A percentile compares a stretch with the other conserved stretches of the same genome.
phyloP scores from a whole-genome alignment of 371 early-diverging fungal species.

The Parasitella parasitica region DNA sequence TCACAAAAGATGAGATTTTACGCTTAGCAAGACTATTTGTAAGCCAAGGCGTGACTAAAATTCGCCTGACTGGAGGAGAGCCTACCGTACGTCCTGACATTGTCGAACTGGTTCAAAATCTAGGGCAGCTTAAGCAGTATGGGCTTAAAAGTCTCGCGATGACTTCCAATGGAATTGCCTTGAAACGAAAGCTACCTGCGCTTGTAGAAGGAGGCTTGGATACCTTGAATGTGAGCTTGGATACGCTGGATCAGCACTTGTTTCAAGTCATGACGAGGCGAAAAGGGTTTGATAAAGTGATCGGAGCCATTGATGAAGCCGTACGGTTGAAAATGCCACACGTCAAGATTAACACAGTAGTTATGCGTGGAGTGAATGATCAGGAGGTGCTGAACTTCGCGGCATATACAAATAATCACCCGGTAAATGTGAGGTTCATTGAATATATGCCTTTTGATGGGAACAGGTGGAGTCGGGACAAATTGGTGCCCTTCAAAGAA shows the following conservation, averaged over 20 bases:
- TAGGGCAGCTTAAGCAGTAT: constrained; percentile 66
- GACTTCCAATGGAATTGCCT: constrained; percentile 92
- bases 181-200: constrained; percentile 77
- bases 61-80: constrained; percentile 94
- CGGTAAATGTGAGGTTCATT: constrained; percentile 87
- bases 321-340: constrained; percentile 60
- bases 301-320: constrained; percentile 75
- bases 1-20: constrained; percentile 81
- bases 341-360: constrained; percentile 90
- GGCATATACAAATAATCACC: constrained; percentile 72
- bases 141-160: constrained; percentile 85
- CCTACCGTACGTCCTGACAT: constrained; percentile 94
- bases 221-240: constrained; percentile 86
- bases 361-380: constrained; percentile 86
- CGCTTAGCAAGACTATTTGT: constrained; percentile 83
- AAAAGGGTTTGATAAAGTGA: constrained; percentile 74
- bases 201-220: constrained; percentile 79
- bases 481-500: constrained; percentile 83
- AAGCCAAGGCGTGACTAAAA: constrained; percentile 85
- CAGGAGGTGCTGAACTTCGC: constrained; percentile 82
- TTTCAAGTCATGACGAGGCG: constrained; percentile 90
- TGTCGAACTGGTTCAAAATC: constrained; percentile 72
- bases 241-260: constrained; percentile 83
- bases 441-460: constrained; percentile 98
- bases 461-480: constrained; percentile 84